Conservation (phyloP, 306 rosid species). For the Fragaria vesca region DNA sequence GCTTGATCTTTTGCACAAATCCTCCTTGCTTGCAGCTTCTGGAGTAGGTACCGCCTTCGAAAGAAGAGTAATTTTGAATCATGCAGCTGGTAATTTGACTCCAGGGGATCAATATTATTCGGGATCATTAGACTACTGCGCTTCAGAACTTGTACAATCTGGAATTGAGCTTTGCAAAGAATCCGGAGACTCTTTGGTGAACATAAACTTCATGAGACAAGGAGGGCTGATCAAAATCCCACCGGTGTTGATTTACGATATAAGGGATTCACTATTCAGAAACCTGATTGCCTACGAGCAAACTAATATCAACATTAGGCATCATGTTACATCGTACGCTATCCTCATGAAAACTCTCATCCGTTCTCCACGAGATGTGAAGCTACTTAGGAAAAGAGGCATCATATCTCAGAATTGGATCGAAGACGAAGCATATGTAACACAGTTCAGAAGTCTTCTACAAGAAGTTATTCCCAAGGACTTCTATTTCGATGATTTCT, state of each 20-base stretch:
- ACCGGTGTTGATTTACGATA: background rate
- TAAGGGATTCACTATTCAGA: slow-evolving; percentile 24
- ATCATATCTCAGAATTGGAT: slow-evolving; percentile 3
- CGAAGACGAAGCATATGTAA: slow-evolving; percentile 9
- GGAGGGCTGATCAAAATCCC: background rate
- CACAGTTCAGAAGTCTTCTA: slow-evolving; percentile 14
- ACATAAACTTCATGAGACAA: background rate
- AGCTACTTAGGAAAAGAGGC: background rate
- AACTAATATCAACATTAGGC: slow-evolving; percentile 17
- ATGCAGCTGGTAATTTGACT: background rate
- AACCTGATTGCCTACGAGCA: slow-evolving; percentile 41
- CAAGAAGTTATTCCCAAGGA: slow-evolving; percentile 27
- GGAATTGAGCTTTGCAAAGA: slow-evolving; percentile 10
- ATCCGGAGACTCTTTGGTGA: background rate
- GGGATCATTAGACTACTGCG: slow-evolving; percentile 12
- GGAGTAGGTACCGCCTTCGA: background rate
- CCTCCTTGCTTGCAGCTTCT: background rate
- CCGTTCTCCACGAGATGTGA: slow-evolving; percentile 21
- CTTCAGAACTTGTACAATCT: slow-evolving; percentile 21
- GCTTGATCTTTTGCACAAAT: slow-evolving; percentile 34
- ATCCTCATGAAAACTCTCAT: slow-evolving; percentile 28
- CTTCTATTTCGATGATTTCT: background rate
- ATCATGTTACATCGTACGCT: slow-evolving; percentile 32
- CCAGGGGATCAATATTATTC: background rate
- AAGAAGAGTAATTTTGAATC: too few relatives aligned